Evolutionary conservation across 345 rosid genomes (phyloP).

Genomic region (Sonneratia alba): DNA sequence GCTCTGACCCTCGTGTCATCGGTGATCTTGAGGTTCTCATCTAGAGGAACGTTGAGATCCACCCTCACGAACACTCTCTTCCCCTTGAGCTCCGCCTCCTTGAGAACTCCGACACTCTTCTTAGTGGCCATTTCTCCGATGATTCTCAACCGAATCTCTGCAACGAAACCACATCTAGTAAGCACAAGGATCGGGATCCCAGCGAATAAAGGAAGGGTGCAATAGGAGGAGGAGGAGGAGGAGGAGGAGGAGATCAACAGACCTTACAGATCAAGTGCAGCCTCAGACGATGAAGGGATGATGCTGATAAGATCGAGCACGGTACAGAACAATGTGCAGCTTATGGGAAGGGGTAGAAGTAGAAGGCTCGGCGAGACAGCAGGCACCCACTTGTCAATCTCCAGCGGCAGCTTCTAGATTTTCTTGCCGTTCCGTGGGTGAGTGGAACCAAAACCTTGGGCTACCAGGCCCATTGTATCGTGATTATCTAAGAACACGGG

Average conservation of each 20-base stretch:
- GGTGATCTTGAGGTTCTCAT: slow-evolving; percentile 37
- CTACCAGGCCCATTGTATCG: neutral
- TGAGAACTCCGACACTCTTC: slow-evolving; percentile 41
- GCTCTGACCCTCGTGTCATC: slow-evolving; percentile 47
- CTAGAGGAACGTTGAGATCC: slow-evolving; percentile 52
- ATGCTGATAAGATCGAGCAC: neutral
- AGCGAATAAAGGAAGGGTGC: neutral
- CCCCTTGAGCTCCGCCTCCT: slow-evolving; percentile 55
- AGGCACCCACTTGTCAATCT: neutral
- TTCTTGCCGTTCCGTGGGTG: slow-evolving; percentile 1
- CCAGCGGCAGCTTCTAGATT: slow-evolving; percentile 1
- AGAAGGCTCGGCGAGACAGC: neutral
- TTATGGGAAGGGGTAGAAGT: neutral
- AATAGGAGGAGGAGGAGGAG: neutral
- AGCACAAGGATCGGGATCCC: neutral
- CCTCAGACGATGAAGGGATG: neutral
- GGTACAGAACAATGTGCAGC: neutral
- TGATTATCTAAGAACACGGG: neutral
- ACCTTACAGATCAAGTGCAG: neutral
- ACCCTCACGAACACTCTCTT: slow-evolving; percentile 57
- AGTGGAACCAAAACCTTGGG: neutral
- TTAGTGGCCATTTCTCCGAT: slow-evolving; percentile 29
- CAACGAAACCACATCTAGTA: neutral
- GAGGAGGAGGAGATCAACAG: neutral
- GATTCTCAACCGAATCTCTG: neutral